Conservation (phyloP, 1,139 yeast genomes). For the Sugiyamaella xylanicola region DNA sequence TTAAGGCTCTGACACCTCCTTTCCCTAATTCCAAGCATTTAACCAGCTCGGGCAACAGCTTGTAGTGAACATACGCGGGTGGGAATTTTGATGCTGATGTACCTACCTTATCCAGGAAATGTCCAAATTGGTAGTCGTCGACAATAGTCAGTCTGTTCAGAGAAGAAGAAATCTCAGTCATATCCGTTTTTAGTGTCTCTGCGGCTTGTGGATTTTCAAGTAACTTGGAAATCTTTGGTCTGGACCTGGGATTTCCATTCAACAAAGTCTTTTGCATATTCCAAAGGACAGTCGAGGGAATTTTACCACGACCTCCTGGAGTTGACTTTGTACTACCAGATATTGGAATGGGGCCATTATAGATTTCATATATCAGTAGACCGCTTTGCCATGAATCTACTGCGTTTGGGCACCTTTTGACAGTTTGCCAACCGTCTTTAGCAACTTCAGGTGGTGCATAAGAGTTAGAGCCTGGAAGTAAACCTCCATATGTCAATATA, state of each 20-base stretch:
- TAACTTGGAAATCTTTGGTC: conserved; percentile 56
- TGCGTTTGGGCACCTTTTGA: conserved; percentile 41
- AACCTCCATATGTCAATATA: conserved; percentile 35
- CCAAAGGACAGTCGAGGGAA: conserved; percentile 30
- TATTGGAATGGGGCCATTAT: conserved; percentile 41
- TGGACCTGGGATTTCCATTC: conserved; percentile 35
- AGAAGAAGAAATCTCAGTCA: conserved; percentile 53
- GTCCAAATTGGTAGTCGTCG: conserved; percentile 53
- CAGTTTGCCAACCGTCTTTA: conserved; percentile 48
- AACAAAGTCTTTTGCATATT: conserved; percentile 34
- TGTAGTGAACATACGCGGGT: conserved; percentile 60
- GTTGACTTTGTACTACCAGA: conserved; percentile 23
- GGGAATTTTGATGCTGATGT: conserved; percentile 48
- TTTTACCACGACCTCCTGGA: conserved; percentile 27
- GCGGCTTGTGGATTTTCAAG: conserved; percentile 37
- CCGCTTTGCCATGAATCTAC: conserved; percentile 69
- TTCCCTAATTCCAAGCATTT: conserved; percentile 41
- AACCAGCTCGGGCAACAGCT: conserved; percentile 70
- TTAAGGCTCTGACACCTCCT: conserved; percentile 34
- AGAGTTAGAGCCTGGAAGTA: conserved; percentile 41
- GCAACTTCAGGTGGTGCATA: conserved; percentile 51
- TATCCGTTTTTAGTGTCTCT: conserved; percentile 47
- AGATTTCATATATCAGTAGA: conserved; percentile 52
- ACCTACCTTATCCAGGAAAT: conserved; percentile 53
- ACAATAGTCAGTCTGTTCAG: conserved; percentile 57